Evolutionary conservation across 73 alveolate genomes (phyloP).

Genomic region (Symbiodinium pilosum): DNA sequence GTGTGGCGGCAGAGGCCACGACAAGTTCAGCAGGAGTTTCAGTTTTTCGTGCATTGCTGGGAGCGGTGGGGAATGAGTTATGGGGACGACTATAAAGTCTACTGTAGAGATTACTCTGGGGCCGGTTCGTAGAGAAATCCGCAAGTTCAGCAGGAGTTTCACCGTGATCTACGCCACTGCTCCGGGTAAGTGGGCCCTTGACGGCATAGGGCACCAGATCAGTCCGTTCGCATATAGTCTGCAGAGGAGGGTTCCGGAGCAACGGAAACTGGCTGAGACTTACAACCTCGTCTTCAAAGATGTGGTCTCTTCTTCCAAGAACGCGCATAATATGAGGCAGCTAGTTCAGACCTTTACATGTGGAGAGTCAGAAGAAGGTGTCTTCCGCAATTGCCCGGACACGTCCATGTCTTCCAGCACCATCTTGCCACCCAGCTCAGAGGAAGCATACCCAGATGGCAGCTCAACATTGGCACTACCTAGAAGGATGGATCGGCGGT

Average conservation of each 20-base stretch:
- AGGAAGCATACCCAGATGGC: not conserved
- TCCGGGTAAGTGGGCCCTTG: constrained; percentile 4
- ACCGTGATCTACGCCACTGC: not conserved
- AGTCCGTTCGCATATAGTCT: not conserved
- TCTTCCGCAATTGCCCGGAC: not conserved
- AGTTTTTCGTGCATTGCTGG: too few relatives aligned
- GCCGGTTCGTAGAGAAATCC: not conserved
- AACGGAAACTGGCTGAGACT: not conserved
- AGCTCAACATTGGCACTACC: not conserved
- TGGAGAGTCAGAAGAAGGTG: not conserved
- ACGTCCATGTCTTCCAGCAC: not conserved
- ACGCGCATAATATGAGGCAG: not conserved
- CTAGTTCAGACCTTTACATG: not conserved
- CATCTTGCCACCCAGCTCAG: not conserved
- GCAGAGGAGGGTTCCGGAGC: not conserved
- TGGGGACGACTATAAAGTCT: too few relatives aligned
- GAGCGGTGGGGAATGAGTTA: too few relatives aligned
- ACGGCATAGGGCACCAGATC: not conserved
- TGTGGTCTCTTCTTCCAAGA: not conserved
- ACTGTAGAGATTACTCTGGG: too few relatives aligned
- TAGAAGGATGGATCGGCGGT: not conserved
- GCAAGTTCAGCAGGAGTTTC: not conserved
- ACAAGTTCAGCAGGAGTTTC: not conserved
- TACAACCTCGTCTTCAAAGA: not conserved
- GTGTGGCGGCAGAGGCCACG: not conserved